These are phyloP conservation scores for Rhazya stricta DNA, from an alignment of 257 asterid species.

Conservation along the genomic window DNA sequence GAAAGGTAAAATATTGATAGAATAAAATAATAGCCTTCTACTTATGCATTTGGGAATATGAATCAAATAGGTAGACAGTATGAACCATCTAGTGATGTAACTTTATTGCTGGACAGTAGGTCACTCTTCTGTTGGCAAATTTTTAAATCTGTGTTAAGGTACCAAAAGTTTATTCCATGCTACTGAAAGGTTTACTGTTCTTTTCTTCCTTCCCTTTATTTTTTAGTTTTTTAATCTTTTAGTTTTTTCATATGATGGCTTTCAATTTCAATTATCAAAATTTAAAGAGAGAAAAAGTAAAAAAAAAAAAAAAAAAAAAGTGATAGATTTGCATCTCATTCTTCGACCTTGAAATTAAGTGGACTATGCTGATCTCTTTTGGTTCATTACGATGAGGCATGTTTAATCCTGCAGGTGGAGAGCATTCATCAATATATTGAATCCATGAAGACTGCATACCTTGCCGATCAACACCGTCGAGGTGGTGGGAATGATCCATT, in stretches of 20 bases:
- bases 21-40: not conserved
- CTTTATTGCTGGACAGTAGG: not conserved
- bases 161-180: not conserved
- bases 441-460: constrained; percentile 93
- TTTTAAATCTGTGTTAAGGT: not conserved
- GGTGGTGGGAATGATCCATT: constrained; percentile 82
- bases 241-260: no score
- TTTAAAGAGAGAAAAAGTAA: no score
- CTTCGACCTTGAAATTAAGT: not conserved
- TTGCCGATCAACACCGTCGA: constrained; percentile 77
- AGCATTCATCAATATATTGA: constrained; percentile 90
- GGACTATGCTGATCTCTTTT: not conserved
- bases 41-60: not conserved
- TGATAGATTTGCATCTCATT: not conserved
- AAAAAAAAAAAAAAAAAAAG: not conserved
- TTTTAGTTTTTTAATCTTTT: no score
- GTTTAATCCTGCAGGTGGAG: constrained; percentile 51
- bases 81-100: not conserved
- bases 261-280: not conserved
- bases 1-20: not conserved
- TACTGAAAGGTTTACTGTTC: not conserved
- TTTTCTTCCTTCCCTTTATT: not conserved
- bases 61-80: not conserved
- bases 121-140: not conserved
- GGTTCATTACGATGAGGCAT: not conserved